phyloP scores from a whole-genome alignment of 257 asterid species.

The Solanum pimpinellifolium region DNA sequence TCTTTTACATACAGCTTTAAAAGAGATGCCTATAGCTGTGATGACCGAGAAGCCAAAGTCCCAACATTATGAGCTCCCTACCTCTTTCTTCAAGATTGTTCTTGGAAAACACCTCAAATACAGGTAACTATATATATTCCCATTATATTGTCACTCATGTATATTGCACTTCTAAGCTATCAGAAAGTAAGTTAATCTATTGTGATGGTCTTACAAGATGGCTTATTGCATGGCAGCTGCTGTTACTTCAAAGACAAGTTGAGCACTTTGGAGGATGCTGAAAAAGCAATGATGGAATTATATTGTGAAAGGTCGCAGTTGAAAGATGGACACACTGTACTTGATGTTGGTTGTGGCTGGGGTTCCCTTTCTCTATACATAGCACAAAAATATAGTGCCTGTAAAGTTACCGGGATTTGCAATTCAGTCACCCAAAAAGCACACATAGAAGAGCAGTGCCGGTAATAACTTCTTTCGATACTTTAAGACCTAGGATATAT shows the following conservation, averaged over 20 bases:
- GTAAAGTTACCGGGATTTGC: conserved; percentile 78
- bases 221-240: conserved; percentile 34
- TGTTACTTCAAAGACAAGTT: conserved; percentile 57
- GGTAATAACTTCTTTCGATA: conserved; percentile 16
- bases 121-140: conserved; percentile 25
- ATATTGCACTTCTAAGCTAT: too few relatives aligned
- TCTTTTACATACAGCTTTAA: conserved; percentile 56
- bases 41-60: conserved; percentile 66
- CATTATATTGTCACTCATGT: too few relatives aligned
- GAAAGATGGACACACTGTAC: conserved; percentile 46
- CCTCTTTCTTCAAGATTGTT: conserved; percentile 83
- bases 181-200: too few relatives aligned
- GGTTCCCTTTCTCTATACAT: conserved; percentile 69
- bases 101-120: conserved; percentile 87
- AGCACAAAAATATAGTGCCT: conserved; percentile 62
- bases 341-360: conserved; percentile 96
- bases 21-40: conserved; percentile 81
- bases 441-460: conserved; percentile 54
- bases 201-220: neutral
- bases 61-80: conserved; percentile 86
- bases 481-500: too few relatives aligned
- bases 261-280: conserved; percentile 81
- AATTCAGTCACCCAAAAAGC: conserved; percentile 84
- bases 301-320: conserved; percentile 78
- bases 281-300: conserved; percentile 74